phyloP scores from a whole-genome alignment of 768 basidiomycete species.

The Leccinum fibrillosum region DNA sequence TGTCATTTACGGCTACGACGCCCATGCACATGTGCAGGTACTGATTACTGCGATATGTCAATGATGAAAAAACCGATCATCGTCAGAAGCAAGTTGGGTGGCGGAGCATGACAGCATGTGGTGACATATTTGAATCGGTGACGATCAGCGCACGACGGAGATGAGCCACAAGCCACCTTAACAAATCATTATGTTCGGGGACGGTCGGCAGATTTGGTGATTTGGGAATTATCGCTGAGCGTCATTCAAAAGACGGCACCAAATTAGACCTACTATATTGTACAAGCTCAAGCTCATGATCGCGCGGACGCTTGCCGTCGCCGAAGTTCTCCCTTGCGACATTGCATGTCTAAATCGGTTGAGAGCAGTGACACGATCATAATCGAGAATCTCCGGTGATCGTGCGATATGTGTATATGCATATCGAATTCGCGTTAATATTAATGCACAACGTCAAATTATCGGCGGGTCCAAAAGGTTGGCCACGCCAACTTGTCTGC shows the following conservation, averaged over 20 bases:
- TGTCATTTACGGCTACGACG: neutral
- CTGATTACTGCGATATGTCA: neutral
- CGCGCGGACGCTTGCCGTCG: neutral
- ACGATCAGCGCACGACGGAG: neutral
- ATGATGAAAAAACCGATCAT: neutral
- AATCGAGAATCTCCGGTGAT: neutral
- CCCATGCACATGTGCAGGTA: neutral
- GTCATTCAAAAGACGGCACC: neutral
- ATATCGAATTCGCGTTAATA: neutral
- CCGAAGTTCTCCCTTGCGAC: neutral
- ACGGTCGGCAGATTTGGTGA: neutral
- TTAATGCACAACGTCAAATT: neutral
- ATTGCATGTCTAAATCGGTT: neutral
- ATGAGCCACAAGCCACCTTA: neutral
- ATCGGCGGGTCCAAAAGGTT: neutral
- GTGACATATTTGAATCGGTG: neutral
- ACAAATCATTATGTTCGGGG: neutral
- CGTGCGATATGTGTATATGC: neutral
- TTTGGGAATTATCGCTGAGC: neutral
- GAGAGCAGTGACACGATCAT: neutral
- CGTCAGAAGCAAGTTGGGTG: neutral
- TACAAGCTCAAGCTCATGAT: neutral
- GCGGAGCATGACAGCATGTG: neutral
- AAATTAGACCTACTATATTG: neutral
- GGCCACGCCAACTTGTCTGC: too few relatives aligned